Percentiles rank a stretch among this genome's conserved stretches.
phyloP scores from a whole-genome alignment of 257 asterid species.

The Leonotis leonurus region DNA sequence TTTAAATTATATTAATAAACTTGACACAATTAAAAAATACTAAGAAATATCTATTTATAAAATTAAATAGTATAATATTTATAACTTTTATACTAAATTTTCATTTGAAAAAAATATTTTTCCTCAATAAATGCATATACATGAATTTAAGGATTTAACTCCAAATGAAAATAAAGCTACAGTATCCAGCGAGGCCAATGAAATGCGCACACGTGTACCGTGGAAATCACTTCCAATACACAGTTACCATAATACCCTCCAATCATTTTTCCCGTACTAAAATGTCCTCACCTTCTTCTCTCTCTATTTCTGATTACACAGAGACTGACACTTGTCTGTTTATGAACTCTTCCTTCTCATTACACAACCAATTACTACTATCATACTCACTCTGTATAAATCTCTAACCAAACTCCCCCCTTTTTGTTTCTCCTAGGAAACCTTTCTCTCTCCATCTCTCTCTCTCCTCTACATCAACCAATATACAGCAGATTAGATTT shows the following conservation, averaged over 20 bases:
- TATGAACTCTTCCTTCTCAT: neutral
- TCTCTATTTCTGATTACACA: neutral
- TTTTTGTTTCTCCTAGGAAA: conserved; percentile 17
- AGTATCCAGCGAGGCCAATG: conserved; percentile 11
- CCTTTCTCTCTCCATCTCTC: neutral
- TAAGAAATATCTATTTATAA: too few relatives aligned
- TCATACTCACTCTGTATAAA: conserved; percentile 12
- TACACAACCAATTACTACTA: too few relatives aligned
- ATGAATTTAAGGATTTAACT: too few relatives aligned
- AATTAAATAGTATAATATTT: too few relatives aligned
- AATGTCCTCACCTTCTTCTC: conserved; percentile 8
- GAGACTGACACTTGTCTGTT: neutral
- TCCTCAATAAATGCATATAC: too few relatives aligned
- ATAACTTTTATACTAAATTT: too few relatives aligned
- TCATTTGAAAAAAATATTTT: too few relatives aligned
- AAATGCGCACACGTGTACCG: neutral
- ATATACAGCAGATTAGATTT: too few relatives aligned
- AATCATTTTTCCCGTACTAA: conserved; percentile 15
- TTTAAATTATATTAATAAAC: too few relatives aligned
- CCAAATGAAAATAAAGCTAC: too few relatives aligned
- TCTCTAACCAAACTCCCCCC: neutral
- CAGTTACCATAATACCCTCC: conserved; percentile 14
- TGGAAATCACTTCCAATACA: neutral
- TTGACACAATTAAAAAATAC: too few relatives aligned
- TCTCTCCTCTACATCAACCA: too few relatives aligned